phyloP scores from a whole-genome alignment of 2,329 filamentous ascomycete genomes.

The Penicillium brevicompactum region DNA sequence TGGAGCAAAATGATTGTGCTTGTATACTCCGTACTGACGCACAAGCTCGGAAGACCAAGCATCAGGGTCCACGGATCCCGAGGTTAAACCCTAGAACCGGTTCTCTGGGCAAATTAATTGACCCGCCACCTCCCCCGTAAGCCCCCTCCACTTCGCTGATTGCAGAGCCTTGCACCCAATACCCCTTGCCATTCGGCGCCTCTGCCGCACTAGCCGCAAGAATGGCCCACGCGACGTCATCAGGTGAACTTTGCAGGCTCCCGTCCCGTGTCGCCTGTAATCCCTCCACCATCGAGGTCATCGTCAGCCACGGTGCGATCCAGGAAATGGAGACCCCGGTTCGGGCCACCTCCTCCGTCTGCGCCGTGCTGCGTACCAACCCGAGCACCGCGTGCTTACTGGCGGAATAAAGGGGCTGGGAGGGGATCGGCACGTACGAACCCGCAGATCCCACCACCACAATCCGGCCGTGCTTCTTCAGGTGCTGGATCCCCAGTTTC shows the following conservation, averaged over 20 bases:
- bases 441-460: conserved; percentile 18
- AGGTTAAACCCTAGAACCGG: conserved; percentile 7
- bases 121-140: conserved; percentile 14
- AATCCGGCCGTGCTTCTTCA: conserved; percentile 22
- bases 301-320: conserved; percentile 22
- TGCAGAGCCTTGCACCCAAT: conserved; percentile 19
- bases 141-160: conserved; percentile 21
- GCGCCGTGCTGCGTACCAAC: conserved; percentile 17
- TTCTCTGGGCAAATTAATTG: conserved; percentile 18
- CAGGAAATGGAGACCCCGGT: conserved; percentile 18
- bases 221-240: conserved; percentile 22
- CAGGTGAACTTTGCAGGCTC: conserved; percentile 12
- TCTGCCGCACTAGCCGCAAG: conserved; percentile 11
- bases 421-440: conserved; percentile 22
- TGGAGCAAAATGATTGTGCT: too few relatives aligned
- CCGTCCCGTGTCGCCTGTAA: not conserved
- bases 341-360: conserved; percentile 13
- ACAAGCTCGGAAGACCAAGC: not conserved
- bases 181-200: conserved; percentile 18
- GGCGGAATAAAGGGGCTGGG: conserved; percentile 22
- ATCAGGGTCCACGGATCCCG: not conserved
- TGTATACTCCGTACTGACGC: too few relatives aligned
- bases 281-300: conserved; percentile 22
- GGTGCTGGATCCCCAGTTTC: conserved; percentile 19
- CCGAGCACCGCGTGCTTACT: conserved; percentile 23